Conservation (phyloP, 768 basidiomycete genomes). For the Boletus rubescentipes region DNA sequence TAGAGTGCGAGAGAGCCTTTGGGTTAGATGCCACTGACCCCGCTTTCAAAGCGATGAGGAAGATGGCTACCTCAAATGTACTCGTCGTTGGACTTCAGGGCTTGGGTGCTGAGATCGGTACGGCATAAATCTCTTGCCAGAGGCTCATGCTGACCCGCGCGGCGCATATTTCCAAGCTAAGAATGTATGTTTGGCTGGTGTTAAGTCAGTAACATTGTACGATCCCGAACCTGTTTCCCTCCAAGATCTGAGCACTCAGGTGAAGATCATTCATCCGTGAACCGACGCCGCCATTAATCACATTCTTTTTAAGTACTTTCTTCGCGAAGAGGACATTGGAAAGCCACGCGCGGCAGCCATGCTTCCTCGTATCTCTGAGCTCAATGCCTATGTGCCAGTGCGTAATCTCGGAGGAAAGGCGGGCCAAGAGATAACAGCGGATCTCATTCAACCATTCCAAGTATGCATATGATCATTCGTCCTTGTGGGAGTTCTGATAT, state of each 20-base stretch:
- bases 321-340: constrained; percentile 84
- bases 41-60: constrained; percentile 87
- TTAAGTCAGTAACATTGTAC: constrained; percentile 94
- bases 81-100: constrained; percentile 91
- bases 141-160: constrained; percentile 7
- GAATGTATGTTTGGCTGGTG: constrained; percentile 92
- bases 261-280: constrained; percentile 33
- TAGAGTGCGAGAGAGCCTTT: constrained; percentile 26
- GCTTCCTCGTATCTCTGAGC: constrained; percentile 84
- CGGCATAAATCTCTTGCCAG: constrained; percentile 12
- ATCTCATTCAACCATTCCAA: constrained; percentile 86
- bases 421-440: constrained; percentile 76
- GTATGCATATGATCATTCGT: constrained; percentile 40
- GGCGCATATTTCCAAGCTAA: constrained; percentile 55
- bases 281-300: not conserved
- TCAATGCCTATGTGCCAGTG: constrained; percentile 96
- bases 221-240: constrained; percentile 87
- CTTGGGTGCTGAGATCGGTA: constrained; percentile 94
- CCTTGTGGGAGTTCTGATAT: constrained; percentile 8
- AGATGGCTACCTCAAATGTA: constrained; percentile 95
- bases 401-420: constrained; percentile 75
- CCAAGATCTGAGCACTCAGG: constrained; percentile 93
- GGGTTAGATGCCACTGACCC: constrained; percentile 16
- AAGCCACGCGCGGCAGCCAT: constrained; percentile 85
- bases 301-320: constrained; percentile 73